These are phyloP conservation scores for Groenewaldozyma salmanticensis DNA, from an alignment of 805 yeast genomes.

Conservation along the genomic window DNA sequence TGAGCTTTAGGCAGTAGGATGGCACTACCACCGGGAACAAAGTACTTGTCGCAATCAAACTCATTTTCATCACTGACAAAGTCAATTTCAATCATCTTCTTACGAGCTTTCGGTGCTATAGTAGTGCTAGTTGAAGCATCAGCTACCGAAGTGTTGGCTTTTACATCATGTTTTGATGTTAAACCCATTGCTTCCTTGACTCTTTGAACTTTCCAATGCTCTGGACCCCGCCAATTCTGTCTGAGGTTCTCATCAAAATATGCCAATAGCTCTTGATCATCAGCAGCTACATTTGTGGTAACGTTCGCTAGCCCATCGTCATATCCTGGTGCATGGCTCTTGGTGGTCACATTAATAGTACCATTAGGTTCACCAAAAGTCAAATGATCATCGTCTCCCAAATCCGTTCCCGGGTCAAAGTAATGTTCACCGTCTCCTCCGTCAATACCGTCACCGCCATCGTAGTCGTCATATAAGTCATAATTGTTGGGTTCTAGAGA, in stretches of 20 bases:
- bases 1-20: constrained; percentile 36
- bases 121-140: too few relatives aligned
- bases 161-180: background rate
- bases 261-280: constrained; percentile 53
- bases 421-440: constrained; percentile 13
- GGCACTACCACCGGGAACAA: constrained; percentile 31
- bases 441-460: constrained; percentile 3
- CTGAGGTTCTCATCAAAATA: constrained; percentile 69
- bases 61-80: constrained; percentile 32
- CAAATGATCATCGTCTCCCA: constrained; percentile 5
- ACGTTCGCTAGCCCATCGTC: background rate
- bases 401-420: constrained; percentile 11
- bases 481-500: constrained; percentile 1
- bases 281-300: constrained; percentile 1
- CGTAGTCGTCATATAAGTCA: constrained; percentile 5
- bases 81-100: constrained; percentile 33
- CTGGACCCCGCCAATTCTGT: constrained; percentile 82
- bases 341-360: background rate
- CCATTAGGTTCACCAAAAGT: constrained; percentile 5
- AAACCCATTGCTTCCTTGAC: constrained; percentile 29
- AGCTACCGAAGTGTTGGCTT: background rate
- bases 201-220: constrained; percentile 77
- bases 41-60: constrained; percentile 33
- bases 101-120: constrained; percentile 13
- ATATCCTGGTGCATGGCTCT: background rate